Conservation (phyloP, 1,284 basidiomycete species). For the Cystobasidiaceae sp. region DNA sequence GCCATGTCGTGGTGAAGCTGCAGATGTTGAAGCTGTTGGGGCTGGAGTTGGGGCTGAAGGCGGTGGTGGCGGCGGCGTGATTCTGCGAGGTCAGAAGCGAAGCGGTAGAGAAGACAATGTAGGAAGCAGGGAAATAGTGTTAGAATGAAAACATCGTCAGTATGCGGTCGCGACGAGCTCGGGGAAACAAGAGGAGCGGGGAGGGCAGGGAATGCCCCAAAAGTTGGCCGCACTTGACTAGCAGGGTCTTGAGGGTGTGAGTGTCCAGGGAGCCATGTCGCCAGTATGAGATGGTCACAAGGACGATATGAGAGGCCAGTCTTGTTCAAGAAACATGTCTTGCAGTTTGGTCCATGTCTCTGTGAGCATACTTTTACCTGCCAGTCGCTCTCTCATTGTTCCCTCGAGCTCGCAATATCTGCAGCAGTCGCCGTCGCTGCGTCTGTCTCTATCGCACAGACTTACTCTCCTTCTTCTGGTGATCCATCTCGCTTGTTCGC, state of each 20-base stretch:
- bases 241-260: neutral
- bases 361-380: neutral
- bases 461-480: conserved; percentile 27
- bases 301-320: too few relatives aligned
- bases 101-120: neutral
- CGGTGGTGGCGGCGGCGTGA: neutral
- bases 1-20: neutral
- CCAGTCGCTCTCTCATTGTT: neutral
- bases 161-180: neutral
- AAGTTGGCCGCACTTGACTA: neutral
- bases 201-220: neutral
- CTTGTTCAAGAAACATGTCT: neutral
- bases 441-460: neutral
- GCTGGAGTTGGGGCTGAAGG: neutral
- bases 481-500: too few relatives aligned
- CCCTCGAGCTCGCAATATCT: neutral
- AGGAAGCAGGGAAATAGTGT: neutral
- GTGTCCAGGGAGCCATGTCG: too few relatives aligned
- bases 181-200: conserved; percentile 2
- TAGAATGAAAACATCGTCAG: neutral
- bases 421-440: neutral
- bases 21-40: neutral
- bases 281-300: too few relatives aligned
- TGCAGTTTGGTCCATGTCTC: neutral
- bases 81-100: neutral